Evolutionary conservation across 306 rosid species (phyloP), one percentile per base, ranked within the genome.

Genomic region (Inga oerstediana): DNA sequence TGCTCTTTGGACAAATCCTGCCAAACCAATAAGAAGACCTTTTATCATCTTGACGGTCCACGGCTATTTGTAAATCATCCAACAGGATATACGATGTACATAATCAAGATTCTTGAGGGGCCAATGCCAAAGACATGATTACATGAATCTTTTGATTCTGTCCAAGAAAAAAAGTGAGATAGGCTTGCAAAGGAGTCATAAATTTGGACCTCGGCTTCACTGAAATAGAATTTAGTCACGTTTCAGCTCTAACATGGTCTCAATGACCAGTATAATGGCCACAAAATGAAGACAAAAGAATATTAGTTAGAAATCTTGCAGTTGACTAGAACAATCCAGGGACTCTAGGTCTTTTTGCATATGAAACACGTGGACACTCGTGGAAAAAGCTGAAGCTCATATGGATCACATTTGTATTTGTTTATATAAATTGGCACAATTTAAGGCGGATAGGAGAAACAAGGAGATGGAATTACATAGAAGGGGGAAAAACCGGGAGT

Each of bases 1-100:
- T 68, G 88, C 69, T 88, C 93, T 16, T 74, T 86, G 30, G 85
- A 22, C 44, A 74, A 41, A 58, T 85, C 89, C 94, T 90, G 87
- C 75, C 52, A 82, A 79, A 75, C 16, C 52, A 82, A 79, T 9
- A 24, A 27, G 20, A 67, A 46, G 72, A 72, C 24, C 56, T 41
- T 70, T 77, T 34, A 70, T 46, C 61, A 41, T 54, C 72, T 79
- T 56, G 72, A 79, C 43, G 11, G 51, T 75, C 44, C 43, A 64
- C 77, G 75, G 54, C 30, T 70, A 64, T 35, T 59, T 20, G 37
- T 62, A 67, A 49, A 58, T 45, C 41, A 79, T 39, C 79, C 66
- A 72, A 64, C 34, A 81, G 64, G 30, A 79, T 52, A 65, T 56
- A 64, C 70, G 17, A 79, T 68, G 6, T 66, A 39, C 61, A 45